Conservation (phyloP, 2,329 filamentous ascomycete genomes). For the Exophiala sp. region DNA sequence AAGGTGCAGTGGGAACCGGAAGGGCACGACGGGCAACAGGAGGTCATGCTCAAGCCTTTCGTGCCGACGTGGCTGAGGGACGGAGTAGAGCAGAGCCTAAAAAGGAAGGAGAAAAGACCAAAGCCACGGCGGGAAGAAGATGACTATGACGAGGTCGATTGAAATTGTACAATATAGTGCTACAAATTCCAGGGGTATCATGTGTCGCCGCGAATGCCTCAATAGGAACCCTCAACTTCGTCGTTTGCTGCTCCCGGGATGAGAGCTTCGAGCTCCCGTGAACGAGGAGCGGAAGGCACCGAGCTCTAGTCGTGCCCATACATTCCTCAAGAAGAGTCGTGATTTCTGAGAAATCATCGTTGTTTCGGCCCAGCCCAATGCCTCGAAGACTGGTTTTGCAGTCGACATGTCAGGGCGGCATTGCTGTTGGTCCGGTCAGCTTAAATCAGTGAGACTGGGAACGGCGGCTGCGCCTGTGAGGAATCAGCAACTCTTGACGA, state of each 20-base stretch:
- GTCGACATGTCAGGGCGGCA: too few relatives aligned
- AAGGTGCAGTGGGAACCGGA: conserved; percentile 48
- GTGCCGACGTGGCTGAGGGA: conserved; percentile 68
- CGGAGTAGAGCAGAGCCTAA: conserved; percentile 27
- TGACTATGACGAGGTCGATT: conserved; percentile 25
- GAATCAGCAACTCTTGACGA: too few relatives aligned
- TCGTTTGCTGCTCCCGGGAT: background rate
- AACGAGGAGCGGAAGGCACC: background rate
- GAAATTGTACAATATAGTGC: background rate
- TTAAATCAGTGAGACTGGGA: too few relatives aligned
- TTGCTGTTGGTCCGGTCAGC: too few relatives aligned
- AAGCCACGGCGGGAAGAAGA: conserved; percentile 22
- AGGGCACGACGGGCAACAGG: conserved; percentile 40
- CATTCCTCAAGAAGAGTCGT: too few relatives aligned
- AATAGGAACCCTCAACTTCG: background rate
- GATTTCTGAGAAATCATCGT: too few relatives aligned
- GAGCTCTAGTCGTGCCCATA: background rate
- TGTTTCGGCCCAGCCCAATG: too few relatives aligned
- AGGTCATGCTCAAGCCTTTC: conserved; percentile 66
- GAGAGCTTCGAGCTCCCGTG: background rate
- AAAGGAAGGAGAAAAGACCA: conserved; percentile 22
- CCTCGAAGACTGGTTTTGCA: too few relatives aligned
- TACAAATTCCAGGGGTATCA: background rate
- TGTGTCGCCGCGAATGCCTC: background rate
- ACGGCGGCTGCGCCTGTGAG: too few relatives aligned